Evolutionary conservation across 495 filamentous ascomycete species (phyloP), one percentile per base, ranked within the genome.

Genomic region (Filosporella fistucella): DNA sequence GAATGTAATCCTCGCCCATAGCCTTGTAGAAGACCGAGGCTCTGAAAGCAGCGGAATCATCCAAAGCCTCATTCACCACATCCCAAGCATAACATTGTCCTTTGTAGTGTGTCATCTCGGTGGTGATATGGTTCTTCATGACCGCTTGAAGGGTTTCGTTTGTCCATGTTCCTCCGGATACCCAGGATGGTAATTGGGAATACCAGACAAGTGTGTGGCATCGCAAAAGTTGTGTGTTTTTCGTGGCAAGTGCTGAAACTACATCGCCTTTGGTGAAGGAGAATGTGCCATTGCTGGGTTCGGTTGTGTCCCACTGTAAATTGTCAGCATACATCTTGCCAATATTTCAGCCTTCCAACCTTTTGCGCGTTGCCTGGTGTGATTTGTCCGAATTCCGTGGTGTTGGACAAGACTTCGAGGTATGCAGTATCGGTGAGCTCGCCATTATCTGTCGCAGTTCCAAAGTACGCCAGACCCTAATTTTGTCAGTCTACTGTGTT

Each of bases 11-110:
- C 53, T 78, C 70, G 18, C 78, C 77, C n/a, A 84, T 70, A 8
- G 81, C 70, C 25, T 74, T 62, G 52, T 71, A 80, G 70, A 81
- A 85, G 54, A 81, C 74, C 10, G 68, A 71, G 45, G 55, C 58
- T 45, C 78, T 72, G 42, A 81, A 68, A 17, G 70, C 68, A 30
- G 77, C 80, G 51, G 76, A 69, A 51, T 85, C 80, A 64, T 76
- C 74, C 66, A 84, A 79, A 58, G 82, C 78, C 61, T 84, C 80
- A 66, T 85, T 85, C 42, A 80, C 70, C 24, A 85, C 80, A 49
- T 85, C 79, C 75, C 76, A 86, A 34, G 65, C 73, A 52, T 71
- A 69, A 57, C 82, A 72, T 68, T 81, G 77, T 56, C 80, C 80
- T 66, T 75, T 80, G 57, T 74, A 86, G 12, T 71, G 74, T 20